A percentile compares a stretch with the other conserved stretches of the same genome.
Evolutionary conservation across 768 basidiomycete species (phyloP).

Genomic region (Boletus tomentosulus): DNA sequence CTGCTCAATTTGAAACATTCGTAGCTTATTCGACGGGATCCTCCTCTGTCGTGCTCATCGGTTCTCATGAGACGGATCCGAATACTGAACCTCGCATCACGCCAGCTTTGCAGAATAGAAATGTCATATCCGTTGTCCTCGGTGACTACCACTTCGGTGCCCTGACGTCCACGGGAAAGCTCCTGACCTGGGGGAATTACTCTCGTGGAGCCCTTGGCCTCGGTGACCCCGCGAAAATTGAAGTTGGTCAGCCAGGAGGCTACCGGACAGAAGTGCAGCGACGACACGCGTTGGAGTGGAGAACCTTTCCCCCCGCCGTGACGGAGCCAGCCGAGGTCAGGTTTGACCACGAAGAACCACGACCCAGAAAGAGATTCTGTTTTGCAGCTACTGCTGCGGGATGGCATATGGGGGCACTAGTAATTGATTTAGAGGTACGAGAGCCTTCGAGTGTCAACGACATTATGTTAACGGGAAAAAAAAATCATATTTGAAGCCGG

Average conservation of each 20-base stretch:
- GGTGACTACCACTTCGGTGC: conserved; percentile 95
- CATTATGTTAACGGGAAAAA: conserved; percentile 1
- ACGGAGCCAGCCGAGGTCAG: conserved; percentile 62
- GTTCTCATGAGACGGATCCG: conserved; percentile 44
- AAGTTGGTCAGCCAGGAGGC: conserved; percentile 56
- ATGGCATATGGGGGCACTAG: conserved; percentile 90
- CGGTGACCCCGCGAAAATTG: conserved; percentile 61
- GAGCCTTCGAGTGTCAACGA: neutral
- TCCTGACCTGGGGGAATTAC: conserved; percentile 79
- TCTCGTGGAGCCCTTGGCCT: conserved; percentile 82
- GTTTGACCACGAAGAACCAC: conserved; percentile 59
- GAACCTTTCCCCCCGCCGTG: conserved; percentile 39
- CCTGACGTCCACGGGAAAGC: conserved; percentile 68
- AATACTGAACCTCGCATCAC: conserved; percentile 55
- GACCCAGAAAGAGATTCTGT: conserved; percentile 60
- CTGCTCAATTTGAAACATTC: conserved; percentile 80
- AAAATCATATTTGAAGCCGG: conserved; percentile 17
- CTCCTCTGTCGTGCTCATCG: conserved; percentile 72
- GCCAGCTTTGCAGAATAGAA: conserved; percentile 68
- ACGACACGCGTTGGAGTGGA: conserved; percentile 24
- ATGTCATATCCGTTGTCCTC: conserved; percentile 81
- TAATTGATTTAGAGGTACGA: conserved; percentile 74
- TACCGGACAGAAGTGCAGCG: conserved; percentile 40
- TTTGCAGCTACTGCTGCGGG: conserved; percentile 79
- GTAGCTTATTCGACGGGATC: conserved; percentile 74